These are phyloP conservation scores for Dothidotthia symphoricarpi DNA, from an alignment of 2,329 filamentous ascomycete genomes.

Conservation along the genomic window DNA sequence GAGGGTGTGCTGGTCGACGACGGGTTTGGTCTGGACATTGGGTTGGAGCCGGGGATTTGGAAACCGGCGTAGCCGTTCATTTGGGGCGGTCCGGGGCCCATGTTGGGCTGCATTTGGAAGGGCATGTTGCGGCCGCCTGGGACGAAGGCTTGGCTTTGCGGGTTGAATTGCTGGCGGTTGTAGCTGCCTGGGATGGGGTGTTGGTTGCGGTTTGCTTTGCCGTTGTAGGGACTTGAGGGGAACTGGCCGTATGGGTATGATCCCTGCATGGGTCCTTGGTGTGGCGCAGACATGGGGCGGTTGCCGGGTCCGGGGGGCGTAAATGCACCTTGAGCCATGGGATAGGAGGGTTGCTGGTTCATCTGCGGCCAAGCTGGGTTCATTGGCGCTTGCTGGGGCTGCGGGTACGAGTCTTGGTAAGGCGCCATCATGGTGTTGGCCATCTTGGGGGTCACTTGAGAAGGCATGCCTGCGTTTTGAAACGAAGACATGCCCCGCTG, in stretches of 20 bases:
- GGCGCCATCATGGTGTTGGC: conserved; percentile 35
- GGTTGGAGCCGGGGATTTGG: conserved; percentile 21
- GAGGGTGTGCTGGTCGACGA: conserved; percentile 26
- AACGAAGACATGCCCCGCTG: conserved; percentile 49
- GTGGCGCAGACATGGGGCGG: conserved; percentile 39
- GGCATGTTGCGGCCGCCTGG: conserved; percentile 55
- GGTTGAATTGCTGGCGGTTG: conserved; percentile 85
- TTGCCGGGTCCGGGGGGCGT: conserved; percentile 26
- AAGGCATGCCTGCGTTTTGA: conserved; percentile 37
- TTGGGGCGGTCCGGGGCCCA: conserved; percentile 32
- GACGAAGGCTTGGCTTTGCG: conserved; percentile 88
- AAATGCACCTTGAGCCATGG: conserved; percentile 27
- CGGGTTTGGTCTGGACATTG: conserved; percentile 30
- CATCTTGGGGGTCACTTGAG: conserved; percentile 42
- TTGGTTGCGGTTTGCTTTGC: conserved; percentile 67
- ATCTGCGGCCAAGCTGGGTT: conserved; percentile 36
- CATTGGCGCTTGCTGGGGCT: conserved; percentile 28
- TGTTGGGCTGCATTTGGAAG: conserved; percentile 35
- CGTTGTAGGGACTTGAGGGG: conserved; percentile 59
- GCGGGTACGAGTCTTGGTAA: conserved; percentile 36
- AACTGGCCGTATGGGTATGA: conserved; percentile 76
- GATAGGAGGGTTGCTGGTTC: conserved; percentile 31
- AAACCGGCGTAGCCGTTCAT: conserved; percentile 33
- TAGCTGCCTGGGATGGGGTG: conserved; percentile 84
- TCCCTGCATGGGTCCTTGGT: conserved; percentile 41